Conservation (phyloP, 306 rosid species). For the Carpinus fangiana region DNA sequence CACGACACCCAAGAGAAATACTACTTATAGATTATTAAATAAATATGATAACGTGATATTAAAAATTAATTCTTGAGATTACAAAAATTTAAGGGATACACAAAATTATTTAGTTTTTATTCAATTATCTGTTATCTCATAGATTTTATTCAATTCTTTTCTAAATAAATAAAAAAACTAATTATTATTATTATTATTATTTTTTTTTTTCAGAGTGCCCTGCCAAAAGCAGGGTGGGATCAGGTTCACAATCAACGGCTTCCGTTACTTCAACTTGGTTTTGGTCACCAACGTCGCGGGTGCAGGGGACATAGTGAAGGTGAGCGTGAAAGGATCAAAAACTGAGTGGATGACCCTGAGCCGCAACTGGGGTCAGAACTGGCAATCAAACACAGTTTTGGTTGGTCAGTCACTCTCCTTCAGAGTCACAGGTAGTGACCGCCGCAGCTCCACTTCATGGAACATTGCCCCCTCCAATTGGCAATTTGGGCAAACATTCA, state of each 20-base stretch:
- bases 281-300: conserved; percentile 83
- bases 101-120: too few relatives aligned
- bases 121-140: too few relatives aligned
- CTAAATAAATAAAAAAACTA: too few relatives aligned
- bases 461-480: conserved; percentile 65
- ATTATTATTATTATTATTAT: too few relatives aligned
- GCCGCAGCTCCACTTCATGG: conserved; percentile 66
- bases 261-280: conserved; percentile 77
- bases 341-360: conserved; percentile 79
- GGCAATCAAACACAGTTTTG: conserved; percentile 55
- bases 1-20: not conserved
- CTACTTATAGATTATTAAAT: too few relatives aligned
- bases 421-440: conserved; percentile 74
- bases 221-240: conserved; percentile 75
- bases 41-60: too few relatives aligned
- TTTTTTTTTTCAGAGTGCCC: conserved; percentile 45
- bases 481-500: conserved; percentile 86
- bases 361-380: conserved; percentile 91
- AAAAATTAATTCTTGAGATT: too few relatives aligned
- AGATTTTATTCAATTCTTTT: too few relatives aligned
- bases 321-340: conserved; percentile 61
- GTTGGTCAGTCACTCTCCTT: conserved; percentile 84
- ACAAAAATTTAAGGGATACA: too few relatives aligned
- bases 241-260: conserved; percentile 77
- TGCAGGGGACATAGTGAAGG: conserved; percentile 68